A percentile compares a stretch with the other conserved stretches of the same genome.
Conservation (phyloP, 148 eudicot species). For the Vaccinium corymbosum region DNA sequence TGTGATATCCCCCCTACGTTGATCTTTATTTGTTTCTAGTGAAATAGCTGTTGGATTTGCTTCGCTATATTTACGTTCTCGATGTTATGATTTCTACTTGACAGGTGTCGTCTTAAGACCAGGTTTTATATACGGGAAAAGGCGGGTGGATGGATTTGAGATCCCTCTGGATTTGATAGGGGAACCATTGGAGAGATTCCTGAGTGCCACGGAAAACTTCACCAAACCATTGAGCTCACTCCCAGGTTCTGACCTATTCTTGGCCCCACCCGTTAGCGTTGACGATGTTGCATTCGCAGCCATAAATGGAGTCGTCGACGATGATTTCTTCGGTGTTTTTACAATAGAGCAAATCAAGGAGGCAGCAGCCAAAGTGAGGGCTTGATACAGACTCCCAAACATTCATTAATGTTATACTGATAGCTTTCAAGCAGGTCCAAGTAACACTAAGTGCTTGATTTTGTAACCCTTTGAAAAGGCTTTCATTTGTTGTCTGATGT, state of each 20-base stretch:
- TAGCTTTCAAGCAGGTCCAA: background rate
- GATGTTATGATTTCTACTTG: conserved; percentile 8
- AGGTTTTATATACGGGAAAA: conserved; percentile 86
- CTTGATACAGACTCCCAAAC: conserved; percentile 21
- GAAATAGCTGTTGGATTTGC: background rate
- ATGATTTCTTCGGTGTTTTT: conserved; percentile 83
- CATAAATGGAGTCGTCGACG: conserved; percentile 66
- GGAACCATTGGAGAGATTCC: conserved; percentile 73
- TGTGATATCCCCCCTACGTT: too few relatives aligned
- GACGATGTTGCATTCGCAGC: conserved; percentile 82
- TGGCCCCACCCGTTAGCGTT: conserved; percentile 92
- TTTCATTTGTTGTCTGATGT: background rate
- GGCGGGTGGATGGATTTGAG: conserved; percentile 84
- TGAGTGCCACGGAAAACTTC: conserved; percentile 57
- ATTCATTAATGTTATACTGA: background rate
- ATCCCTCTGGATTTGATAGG: conserved; percentile 85
- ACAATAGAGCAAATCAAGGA: conserved; percentile 86
- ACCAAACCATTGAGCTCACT: conserved; percentile 66
- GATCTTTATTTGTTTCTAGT: background rate
- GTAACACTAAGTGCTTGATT: background rate
- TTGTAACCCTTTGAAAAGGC: background rate
- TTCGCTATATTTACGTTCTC: background rate
- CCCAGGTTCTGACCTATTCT: conserved; percentile 81
- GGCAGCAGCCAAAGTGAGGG: conserved; percentile 79
- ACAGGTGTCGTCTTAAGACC: conserved; percentile 91